Base-by-base conservation (phyloP, 179 eudicot species). In the Nepenthes alata region DNA sequence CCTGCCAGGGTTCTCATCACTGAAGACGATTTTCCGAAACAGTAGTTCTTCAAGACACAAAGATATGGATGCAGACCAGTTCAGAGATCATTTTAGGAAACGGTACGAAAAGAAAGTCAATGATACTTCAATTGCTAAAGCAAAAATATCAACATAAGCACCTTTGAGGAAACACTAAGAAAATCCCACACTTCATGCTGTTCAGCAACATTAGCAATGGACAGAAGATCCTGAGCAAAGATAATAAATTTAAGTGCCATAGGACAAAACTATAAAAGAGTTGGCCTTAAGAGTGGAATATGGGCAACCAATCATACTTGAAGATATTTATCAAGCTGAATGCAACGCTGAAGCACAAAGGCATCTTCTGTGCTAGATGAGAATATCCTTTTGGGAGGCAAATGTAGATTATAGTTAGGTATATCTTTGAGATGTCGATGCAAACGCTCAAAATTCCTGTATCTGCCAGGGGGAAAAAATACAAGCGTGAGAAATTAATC, bases 181-280 rank as follows among this genome's bases (percentile, higher is more conserved):
- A 94, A 94, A 76, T 94, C 99, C 99, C 94, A 87, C 53, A 94
- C 97, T 80, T 94, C 99, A 73, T 94, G 99, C 74, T 83, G 97
- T 78, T 94, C 99, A 58, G 96, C 99, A 63, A 94, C 95, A 78
- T 94, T 94, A 60, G 97, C 89, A 65, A 94, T 94, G 60, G 97
- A 87, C 71, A 94, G 70, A 68, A 94, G 94, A 74, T 94, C 97
- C 99, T 94, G 75, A 54, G 49, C 77, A 68, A 36, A 63, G 16
- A 57, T 53, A 35, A 6, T 7, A 38, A 63, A 53, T 13, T 15
- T 8, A 5, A 55, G 49, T 16, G 10, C 0, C 36, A 11, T 37
- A 4, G 5, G 16, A 52, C 25, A 25, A 25, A 25, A 25, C 25
- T 25, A 25, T 37, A 34, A 53, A 65, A 45, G 44, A 55, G 44